Conservation (phyloP, 768 basidiomycete species). For the Boletus rubropictus region DNA sequence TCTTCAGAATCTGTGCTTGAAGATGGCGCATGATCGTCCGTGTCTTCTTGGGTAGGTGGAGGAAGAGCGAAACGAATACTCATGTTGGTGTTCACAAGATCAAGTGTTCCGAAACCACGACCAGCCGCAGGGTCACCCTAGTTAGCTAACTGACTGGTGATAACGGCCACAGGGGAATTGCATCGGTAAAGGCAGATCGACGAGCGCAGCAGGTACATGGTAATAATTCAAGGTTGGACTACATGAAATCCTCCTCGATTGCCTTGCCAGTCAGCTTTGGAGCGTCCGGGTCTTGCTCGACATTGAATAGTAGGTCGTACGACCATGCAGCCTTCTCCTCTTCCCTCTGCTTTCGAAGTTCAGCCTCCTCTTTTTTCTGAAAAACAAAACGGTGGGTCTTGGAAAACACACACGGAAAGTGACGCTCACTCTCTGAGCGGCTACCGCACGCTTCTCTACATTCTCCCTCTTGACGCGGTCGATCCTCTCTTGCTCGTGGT, state of each 20-base stretch:
- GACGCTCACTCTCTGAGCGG: slow-evolving; percentile 56
- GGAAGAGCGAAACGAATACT: slow-evolving; percentile 26
- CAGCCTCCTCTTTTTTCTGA: slow-evolving; percentile 75
- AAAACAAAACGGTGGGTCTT: neutral
- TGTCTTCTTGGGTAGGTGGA: slow-evolving; percentile 3
- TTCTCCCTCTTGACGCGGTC: slow-evolving; percentile 78
- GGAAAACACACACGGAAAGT: neutral
- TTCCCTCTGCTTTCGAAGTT: slow-evolving; percentile 68
- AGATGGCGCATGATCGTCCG: slow-evolving; percentile 9
- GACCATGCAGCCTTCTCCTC: slow-evolving; percentile 85
- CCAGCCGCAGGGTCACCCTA: neutral
- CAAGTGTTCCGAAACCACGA: neutral
- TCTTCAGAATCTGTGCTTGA: slow-evolving; percentile 25
- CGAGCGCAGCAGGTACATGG: neutral
- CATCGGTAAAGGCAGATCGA: neutral
- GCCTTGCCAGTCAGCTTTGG: slow-evolving; percentile 61
- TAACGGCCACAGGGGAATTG: neutral
- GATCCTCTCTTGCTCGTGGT: slow-evolving; percentile 84
- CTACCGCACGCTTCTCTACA: slow-evolving; percentile 53
- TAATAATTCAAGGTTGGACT: slow-evolving; percentile 15
- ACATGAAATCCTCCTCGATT: slow-evolving; percentile 89
- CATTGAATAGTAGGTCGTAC: slow-evolving; percentile 76
- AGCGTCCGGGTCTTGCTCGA: slow-evolving; percentile 49
- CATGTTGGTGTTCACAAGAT: slow-evolving; percentile 15
- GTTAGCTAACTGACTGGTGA: neutral